A percentile compares a stretch with the other conserved stretches of the same genome.
Conservation (phyloP, 257 asterid genomes). For the Solanum chiquidenum region DNA sequence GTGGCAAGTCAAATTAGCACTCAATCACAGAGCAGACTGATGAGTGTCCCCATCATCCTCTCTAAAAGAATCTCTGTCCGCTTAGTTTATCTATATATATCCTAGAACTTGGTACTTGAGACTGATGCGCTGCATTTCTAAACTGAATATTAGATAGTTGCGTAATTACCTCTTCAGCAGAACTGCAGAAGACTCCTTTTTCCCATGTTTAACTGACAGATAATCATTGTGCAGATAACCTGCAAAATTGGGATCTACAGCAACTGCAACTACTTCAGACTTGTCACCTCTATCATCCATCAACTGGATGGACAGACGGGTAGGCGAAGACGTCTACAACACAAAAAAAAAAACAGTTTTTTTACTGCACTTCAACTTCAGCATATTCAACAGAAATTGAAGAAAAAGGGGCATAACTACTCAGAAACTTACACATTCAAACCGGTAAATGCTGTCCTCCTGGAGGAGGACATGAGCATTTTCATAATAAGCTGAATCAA, state of each 20-base stretch:
- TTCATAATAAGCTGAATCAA: conserved; percentile 36
- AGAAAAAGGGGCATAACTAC: background rate
- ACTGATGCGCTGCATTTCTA: background rate
- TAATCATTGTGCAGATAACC: conserved; percentile 67
- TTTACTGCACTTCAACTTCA: background rate
- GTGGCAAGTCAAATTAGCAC: background rate
- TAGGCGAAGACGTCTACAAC: conserved; percentile 57
- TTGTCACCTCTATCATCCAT: conserved; percentile 84
- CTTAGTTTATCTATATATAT: background rate
- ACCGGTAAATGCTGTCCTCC: conserved; percentile 35
- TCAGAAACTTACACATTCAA: conserved; percentile 55
- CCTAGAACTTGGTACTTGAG: background rate
- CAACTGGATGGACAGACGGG: conserved; percentile 73
- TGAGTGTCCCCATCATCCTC: background rate
- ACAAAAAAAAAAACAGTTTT: conserved; percentile 12
- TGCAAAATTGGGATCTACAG: conserved; percentile 86
- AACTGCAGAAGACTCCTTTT: conserved; percentile 62
- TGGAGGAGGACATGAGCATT: conserved; percentile 34
- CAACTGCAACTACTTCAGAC: conserved; percentile 86
- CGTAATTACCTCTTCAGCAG: conserved; percentile 61
- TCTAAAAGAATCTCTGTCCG: background rate
- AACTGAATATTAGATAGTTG: background rate
- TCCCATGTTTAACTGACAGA: conserved; percentile 52
- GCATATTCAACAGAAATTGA: background rate
- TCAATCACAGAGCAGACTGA: background rate